These are phyloP conservation scores for Citrullus amarus DNA, from an alignment of 306 rosid genomes.

Conservation along the genomic window DNA sequence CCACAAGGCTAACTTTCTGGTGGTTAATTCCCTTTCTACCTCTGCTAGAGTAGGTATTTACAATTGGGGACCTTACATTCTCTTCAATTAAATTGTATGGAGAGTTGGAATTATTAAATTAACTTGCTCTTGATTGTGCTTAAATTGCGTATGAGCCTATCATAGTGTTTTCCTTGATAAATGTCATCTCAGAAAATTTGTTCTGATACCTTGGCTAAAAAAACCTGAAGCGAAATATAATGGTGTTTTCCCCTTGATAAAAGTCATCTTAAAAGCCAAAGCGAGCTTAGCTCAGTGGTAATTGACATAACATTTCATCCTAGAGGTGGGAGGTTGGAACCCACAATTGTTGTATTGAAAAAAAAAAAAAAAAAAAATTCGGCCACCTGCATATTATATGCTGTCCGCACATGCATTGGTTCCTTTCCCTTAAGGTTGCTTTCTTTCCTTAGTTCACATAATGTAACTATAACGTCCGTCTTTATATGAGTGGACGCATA, in stretches of 20 bases:
- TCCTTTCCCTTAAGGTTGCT: not conserved
- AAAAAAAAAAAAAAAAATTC: no score
- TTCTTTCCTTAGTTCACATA: not conserved
- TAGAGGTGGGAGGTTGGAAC: no score
- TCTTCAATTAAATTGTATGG: not conserved
- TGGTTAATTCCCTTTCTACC: not conserved
- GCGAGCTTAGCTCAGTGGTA: no score
- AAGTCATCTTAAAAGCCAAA: not conserved
- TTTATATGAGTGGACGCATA: not conserved
- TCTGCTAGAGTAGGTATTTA: not conserved
- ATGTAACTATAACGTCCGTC: not conserved
- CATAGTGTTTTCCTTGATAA: no score
- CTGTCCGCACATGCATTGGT: not conserved
- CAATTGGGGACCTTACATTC: not conserved
- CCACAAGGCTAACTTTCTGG: not conserved
- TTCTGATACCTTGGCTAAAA: no score
- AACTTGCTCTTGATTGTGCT: not conserved
- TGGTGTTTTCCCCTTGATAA: not conserved
- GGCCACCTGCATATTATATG: not conserved
- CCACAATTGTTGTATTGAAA: no score
- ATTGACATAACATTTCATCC: no score
- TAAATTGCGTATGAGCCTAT: not conserved
- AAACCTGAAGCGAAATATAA: not conserved
- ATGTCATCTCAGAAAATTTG: no score
- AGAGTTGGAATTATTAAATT: not conserved